phyloP scores from a whole-genome alignment of 306 rosid genomes.

The Cicer arietinum region DNA sequence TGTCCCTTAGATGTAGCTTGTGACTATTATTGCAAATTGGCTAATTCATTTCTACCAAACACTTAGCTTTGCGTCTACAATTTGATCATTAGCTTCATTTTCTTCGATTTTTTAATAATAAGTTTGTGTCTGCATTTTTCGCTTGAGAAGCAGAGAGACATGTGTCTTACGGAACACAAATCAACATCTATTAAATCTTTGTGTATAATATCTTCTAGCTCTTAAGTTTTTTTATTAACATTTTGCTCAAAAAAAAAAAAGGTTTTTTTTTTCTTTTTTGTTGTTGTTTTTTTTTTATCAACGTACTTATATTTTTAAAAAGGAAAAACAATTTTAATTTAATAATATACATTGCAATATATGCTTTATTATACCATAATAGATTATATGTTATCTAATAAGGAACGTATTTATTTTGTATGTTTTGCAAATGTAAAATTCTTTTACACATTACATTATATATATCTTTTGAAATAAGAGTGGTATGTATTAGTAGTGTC shows the following conservation, averaged over 20 bases:
- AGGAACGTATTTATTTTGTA: too few relatives aligned
- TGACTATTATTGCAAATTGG: conserved; percentile 25
- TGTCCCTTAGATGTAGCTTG: conserved; percentile 26
- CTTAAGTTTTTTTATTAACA: not conserved
- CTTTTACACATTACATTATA: too few relatives aligned
- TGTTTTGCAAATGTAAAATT: too few relatives aligned
- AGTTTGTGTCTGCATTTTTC: not conserved
- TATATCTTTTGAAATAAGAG: too few relatives aligned
- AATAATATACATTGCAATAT: not conserved
- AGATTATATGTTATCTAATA: not conserved
- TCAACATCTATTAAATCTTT: conserved; percentile 2
- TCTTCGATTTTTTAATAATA: not conserved
- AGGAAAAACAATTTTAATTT: too few relatives aligned
- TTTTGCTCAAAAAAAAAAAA: too few relatives aligned
- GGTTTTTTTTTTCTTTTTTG: too few relatives aligned
- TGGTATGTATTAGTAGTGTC: too few relatives aligned
- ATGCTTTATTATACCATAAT: not conserved
- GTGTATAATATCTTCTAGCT: not conserved
- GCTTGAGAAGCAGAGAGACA: conserved; percentile 23
- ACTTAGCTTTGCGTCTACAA: conserved; percentile 7
- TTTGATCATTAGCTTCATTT: not conserved
- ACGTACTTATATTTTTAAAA: not conserved
- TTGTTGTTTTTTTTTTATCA: not conserved
- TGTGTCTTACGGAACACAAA: conserved; percentile 17
- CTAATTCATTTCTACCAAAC: conserved; percentile 6